Evolutionary conservation across 2,329 filamentous ascomycete genomes (phyloP), one percentile per base, ranked within the genome.

Genomic region (Parastagonospora avenae): DNA sequence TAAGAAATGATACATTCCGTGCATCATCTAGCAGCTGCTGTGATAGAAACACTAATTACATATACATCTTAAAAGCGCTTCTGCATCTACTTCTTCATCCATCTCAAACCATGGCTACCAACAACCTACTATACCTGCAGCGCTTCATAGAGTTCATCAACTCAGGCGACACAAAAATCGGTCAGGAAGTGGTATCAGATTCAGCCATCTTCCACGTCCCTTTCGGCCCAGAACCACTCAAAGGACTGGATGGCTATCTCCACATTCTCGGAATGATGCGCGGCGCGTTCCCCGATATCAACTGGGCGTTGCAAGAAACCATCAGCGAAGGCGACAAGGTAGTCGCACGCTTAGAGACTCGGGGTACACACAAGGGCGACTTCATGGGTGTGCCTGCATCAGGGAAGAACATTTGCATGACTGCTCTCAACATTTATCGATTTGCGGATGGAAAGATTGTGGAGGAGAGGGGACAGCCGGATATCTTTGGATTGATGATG

Each of bases 231-330:
- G 19, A 29, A 7, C 12, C 35, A 10, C 27, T 46, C 27, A 11
- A 32, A 44, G 43, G 43, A 4, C 30, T 48, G 1, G 43, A 46
- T 15, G 33, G 37, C 30, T 42, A 47, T 15, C 45, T 47, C n/a
- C 30, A 42, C 24, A 30, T 42, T 12, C 37, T 47, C 7, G 29
- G 37, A n/a, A 47, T 41, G 37, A 47, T 42, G 37, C 37, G 45
- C 30, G 10, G 37, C 37, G 45, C 37, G 7, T 47, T 42, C 29
- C 45, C 37, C 2, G 45, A 47, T 15, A 47, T 47, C 9, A 15
- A 47, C 8, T 47, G 45, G 37, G 42, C 37, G 4, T 19, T 47
- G 11, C 29, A 47, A 47, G 45, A 47, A 47, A 47, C 45, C 12
- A 27, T 47, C 7, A 30, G 36, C 36, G 29, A 47, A 33, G 45